phyloP scores from a whole-genome alignment of 805 yeast genomes.

The Candida ascalaphidarum region DNA sequence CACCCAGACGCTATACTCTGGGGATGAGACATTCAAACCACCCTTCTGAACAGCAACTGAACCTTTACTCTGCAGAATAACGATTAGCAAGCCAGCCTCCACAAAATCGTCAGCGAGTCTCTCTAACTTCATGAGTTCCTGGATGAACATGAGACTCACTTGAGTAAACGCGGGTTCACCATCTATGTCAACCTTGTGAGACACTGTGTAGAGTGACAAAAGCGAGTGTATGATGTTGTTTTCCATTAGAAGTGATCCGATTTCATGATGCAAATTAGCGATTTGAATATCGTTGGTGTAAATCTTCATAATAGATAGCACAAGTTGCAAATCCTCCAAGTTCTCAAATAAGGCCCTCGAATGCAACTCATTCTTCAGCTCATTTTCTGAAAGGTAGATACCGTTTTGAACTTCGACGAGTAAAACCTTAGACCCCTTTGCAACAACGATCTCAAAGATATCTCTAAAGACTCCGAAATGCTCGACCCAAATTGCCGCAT shows the following conservation, averaged over 20 bases:
- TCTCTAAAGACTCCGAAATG: conserved; percentile 44
- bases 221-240: conserved; percentile 56
- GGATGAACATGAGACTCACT: conserved; percentile 55
- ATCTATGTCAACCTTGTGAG: conserved; percentile 52
- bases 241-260: conserved; percentile 46
- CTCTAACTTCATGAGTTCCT: conserved; percentile 56
- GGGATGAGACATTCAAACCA: conserved; percentile 45
- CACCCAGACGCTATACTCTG: conserved; percentile 76
- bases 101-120: conserved; percentile 61
- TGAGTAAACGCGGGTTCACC: conserved; percentile 69
- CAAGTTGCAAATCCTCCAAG: conserved; percentile 56
- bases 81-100: conserved; percentile 52
- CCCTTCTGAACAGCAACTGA: conserved; percentile 64
- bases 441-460: conserved; percentile 54
- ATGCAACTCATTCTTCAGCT: conserved; percentile 20
- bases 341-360: conserved; percentile 35
- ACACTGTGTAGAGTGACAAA: conserved; percentile 56
- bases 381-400: conserved; percentile 31
- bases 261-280: conserved; percentile 34
- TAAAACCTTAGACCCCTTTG: conserved; percentile 56
- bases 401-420: conserved; percentile 53
- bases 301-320: conserved; percentile 56
- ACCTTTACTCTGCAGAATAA: conserved; percentile 66
- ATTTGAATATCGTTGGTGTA: conserved; percentile 44
- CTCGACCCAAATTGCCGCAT: conserved; percentile 32